These are phyloP conservation scores for Bryoerythrophyllum caledonicum DNA, from an alignment of 225 moss, liverwort and hornwort genomes.

Conservation along the genomic window DNA sequence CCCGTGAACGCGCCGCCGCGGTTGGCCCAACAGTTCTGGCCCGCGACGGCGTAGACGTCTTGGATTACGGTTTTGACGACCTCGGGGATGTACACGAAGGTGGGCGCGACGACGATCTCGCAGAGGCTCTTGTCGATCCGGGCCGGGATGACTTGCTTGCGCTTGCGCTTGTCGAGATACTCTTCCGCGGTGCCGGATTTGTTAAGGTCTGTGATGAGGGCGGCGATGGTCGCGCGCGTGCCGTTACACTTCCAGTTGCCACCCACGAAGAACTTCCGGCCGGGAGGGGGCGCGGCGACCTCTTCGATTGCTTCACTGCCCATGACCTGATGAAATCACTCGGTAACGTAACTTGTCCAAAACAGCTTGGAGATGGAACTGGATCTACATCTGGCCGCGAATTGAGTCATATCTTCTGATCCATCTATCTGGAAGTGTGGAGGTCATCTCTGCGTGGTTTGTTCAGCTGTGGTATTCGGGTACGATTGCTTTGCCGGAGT, in stretches of 20 bases:
- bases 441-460: not conserved
- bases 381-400: not conserved
- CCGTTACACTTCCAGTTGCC: slow-evolving; percentile 26
- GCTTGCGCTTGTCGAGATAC: not conserved
- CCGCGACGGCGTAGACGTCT: slow-evolving; percentile 5
- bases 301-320: not conserved
- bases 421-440: not conserved
- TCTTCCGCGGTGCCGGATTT: not conserved
- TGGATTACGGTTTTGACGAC: not conserved
- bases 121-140: not conserved
- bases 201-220: slow-evolving; percentile 3
- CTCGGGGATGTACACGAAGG: slow-evolving; percentile 12
- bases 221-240: not conserved
- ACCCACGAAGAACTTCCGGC: slow-evolving; percentile 7
- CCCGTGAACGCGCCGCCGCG: slow-evolving; percentile 2
- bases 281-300: no score
- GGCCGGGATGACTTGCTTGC: not conserved
- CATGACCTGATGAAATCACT: not conserved
- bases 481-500: no score
- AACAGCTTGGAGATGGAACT: not conserved
- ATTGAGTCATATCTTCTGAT: no score
- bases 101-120: slow-evolving; percentile 2
- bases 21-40: slow-evolving; percentile 12
- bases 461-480: no score
- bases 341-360: not conserved